Evolutionary conservation across 495 filamentous ascomycete species (phyloP).

Genomic region (Bacidia rubella): DNA sequence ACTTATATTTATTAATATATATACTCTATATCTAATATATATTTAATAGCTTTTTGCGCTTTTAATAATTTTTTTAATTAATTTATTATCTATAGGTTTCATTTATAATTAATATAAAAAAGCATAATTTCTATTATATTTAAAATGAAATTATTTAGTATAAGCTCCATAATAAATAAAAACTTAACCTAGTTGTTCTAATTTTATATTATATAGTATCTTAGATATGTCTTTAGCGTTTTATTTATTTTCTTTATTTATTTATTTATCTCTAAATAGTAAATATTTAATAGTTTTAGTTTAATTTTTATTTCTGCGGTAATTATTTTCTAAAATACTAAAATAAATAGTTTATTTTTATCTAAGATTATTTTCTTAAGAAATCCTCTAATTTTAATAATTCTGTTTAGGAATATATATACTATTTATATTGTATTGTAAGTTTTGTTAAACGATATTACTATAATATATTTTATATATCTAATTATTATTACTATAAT

Average conservation of each 20-base stretch:
- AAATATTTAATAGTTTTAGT: neutral
- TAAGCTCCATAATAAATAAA: neutral
- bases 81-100: neutral
- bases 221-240: neutral
- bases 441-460: neutral
- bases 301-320: slow-evolving; percentile 1
- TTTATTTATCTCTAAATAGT: slow-evolving; percentile 6
- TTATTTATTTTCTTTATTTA: slow-evolving; percentile 7
- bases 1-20: neutral
- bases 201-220: neutral
- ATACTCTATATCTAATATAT: neutral
- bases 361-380: neutral
- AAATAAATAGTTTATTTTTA: slow-evolving; percentile 1
- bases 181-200: neutral
- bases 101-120: slow-evolving; percentile 5
- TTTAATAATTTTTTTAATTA: neutral
- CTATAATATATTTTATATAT: slow-evolving; percentile 5
- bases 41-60: neutral
- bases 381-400: slow-evolving; percentile 1
- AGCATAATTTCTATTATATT: neutral
- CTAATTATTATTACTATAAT: slow-evolving; percentile 4
- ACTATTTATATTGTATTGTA: slow-evolving; percentile 1
- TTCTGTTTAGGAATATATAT: slow-evolving; percentile 5
- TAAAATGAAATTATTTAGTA: neutral
- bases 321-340: slow-evolving; percentile 4